These are phyloP conservation scores for Trypanosoma caninum DNA, from an alignment of 208 protist species.

Conservation along the genomic window DNA sequence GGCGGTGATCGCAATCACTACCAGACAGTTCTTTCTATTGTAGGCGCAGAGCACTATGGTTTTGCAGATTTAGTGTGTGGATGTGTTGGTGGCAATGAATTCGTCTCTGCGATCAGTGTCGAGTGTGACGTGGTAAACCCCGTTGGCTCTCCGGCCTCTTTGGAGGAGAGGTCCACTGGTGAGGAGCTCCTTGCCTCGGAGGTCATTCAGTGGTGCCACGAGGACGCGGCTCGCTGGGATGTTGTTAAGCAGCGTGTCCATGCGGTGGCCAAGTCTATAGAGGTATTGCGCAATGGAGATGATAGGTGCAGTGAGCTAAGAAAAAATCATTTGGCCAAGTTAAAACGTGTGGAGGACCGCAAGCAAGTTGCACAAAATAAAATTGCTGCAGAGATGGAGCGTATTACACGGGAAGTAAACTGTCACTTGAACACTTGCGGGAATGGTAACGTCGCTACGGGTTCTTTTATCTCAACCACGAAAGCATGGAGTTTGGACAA, in stretches of 20 bases:
- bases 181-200: slow-evolving; percentile 31
- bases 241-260: slow-evolving; percentile 16
- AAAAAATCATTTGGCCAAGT: slow-evolving; percentile 6
- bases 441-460: not conserved
- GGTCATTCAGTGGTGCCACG: slow-evolving; percentile 52
- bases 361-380: slow-evolving; percentile 24
- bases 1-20: slow-evolving; percentile 39
- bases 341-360: slow-evolving; percentile 19
- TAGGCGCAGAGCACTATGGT: slow-evolving; percentile 31
- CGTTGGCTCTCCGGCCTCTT: slow-evolving; percentile 11
- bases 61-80: slow-evolving; percentile 55
- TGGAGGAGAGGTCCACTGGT: slow-evolving; percentile 21
- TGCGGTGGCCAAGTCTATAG: slow-evolving; percentile 4
- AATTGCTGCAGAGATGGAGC: slow-evolving; percentile 24
- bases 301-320: slow-evolving; percentile 1
- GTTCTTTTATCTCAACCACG: too few species aligned
- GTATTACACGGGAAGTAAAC: slow-evolving; percentile 18
- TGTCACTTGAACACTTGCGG: not conserved
- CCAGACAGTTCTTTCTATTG: slow-evolving; percentile 33
- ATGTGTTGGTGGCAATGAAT: not conserved
- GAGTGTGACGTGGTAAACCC: not conserved
- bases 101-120: not conserved
- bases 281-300: slow-evolving; percentile 1
- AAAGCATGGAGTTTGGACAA: too few species aligned
- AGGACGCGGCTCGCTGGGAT: slow-evolving; percentile 22